Base-by-base conservation (phyloP, 2,329 filamentous ascomycete genomes). In the Cladosporium sp. region DNA sequence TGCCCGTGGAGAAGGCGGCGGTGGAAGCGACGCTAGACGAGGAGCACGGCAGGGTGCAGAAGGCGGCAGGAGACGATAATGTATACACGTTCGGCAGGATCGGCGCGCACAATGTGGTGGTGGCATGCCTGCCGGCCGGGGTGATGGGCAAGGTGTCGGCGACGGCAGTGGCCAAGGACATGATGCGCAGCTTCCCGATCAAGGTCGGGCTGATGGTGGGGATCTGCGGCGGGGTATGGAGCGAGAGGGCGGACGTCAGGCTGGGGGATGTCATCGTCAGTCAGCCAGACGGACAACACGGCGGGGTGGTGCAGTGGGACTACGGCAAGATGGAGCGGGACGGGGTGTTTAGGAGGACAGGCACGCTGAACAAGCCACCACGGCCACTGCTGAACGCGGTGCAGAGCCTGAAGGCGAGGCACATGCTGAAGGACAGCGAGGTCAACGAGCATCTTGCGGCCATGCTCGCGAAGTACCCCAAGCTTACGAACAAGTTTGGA, bases 261-360 rank as follows among this genome's bases (percentile, higher is more conserved):
- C 72, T 75, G 8, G 73, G 73, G 1, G 73, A 75, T 55, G 65
- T 75, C 10, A 70, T 73, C 0, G 65, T 75, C 28, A 72, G 72
- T 44, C 61, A 66, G n/a, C 73, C 74, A 0, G 33, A 28, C n/a
- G 28, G 61, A 0, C 35, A 26, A 2, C 55, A 66, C 23, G 73
- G 73, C 11, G 74, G 73, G 1, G 72, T 76, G 0, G 62, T 74
- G 1, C 71, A 74, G 29, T 74, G 71, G 37, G 70, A 75, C 53
- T 66, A 70, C 21, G 69, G 68, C 0, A 74, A 72, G 33, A 46
- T 28, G 35, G 63, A 62, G 28, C 35, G 26, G 11, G 55, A 62
- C 1, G 62, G 62, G 14, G 46, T n/a, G 18, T 55, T 59, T 7
- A 12, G 21, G 18, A n/a, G n/a, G 33, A 67, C 52, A 5, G 52